Evolutionary conservation across 129 eudicot species (phyloP), one percentile per base, ranked within the genome.

Genomic region (Helichrysum umbraculigerum): DNA sequence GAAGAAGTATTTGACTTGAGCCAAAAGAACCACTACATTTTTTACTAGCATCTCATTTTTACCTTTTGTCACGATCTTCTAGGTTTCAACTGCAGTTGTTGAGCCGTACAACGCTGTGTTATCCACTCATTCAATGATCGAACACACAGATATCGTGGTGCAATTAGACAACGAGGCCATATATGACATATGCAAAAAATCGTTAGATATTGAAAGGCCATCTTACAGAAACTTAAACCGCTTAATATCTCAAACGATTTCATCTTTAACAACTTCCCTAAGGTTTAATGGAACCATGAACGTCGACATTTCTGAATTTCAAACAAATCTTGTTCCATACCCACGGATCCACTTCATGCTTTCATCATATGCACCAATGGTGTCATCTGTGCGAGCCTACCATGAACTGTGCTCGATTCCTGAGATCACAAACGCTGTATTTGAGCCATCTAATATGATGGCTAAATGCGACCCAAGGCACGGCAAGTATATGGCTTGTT

Each of bases 291-390:
- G 96, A 58, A 83, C 96, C 57, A 87, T 90, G 81, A 90, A 90
- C 19, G 92, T 85, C 32, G 96, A 89, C 76, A 77, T 89, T 39
- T 83, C 92, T 9, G 96, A 89, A 78, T 90, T 90, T 75, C 92
- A 90, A 76, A 90, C 96, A 12, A 90, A 90, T 78, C 87, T 90
- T 15, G 96, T 90, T 34, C 96, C 96, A 4, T 90, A 85, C 29
- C 96, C 96, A 9, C 90, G 96, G 66, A 83, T 87, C 41, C 96
- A 90, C 78, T 90, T 90, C 87, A 90, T 87, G 96, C 86, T 90
- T 33, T 90, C 96, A 29, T 87, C 96, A 33, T 90, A 90, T 72
- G 96, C 96, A 34, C 96, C 96, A 0, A 85, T 87, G 19, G 78
- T 90, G 64, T 85, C 96, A 63, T 73, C 90, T 1, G 88, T 65